These are phyloP conservation scores for Paxillus rubicundulus DNA, from an alignment of 768 basidiomycete genomes.

Conservation along the genomic window DNA sequence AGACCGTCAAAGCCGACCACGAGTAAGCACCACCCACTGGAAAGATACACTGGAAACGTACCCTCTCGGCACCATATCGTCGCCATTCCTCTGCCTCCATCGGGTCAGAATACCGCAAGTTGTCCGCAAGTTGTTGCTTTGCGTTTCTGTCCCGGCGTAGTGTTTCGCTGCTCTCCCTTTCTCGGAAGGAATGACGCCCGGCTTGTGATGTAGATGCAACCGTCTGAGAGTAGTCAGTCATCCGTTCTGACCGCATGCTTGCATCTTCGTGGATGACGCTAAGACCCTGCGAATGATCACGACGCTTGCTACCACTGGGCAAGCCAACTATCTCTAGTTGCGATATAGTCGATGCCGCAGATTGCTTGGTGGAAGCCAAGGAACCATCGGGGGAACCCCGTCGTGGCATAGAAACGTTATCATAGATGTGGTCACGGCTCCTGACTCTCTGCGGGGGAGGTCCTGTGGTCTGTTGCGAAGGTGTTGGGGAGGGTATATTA, in stretches of 20 bases:
- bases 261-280: conserved; percentile 34
- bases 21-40: not conserved
- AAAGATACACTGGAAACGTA: conserved; percentile 6
- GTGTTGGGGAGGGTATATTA: conserved; percentile 26
- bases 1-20: not conserved
- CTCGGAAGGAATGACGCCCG: conserved; percentile 11
- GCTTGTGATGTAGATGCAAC: conserved; percentile 18
- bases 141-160: conserved; percentile 13
- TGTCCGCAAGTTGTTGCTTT: conserved; percentile 34
- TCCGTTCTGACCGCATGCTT: conserved; percentile 26
- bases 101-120: conserved; percentile 36
- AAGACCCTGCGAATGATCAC: conserved; percentile 23
- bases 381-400: conserved; percentile 31
- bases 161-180: conserved; percentile 18
- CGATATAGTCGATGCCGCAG: conserved; percentile 29
- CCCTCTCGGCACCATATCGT: conserved; percentile 16
- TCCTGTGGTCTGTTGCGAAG: conserved; percentile 23
- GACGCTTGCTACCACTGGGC: conserved; percentile 14
- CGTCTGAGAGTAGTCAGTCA: conserved; percentile 22
- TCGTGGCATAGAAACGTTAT: conserved; percentile 15
- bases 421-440: conserved; percentile 24
- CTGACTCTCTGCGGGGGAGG: conserved; percentile 18
- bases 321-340: conserved; percentile 33
- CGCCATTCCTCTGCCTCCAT: conserved; percentile 32
- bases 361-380: conserved; percentile 27